Percentiles rank a stretch among this genome's conserved stretches.
These are phyloP conservation scores for Capillidium heterosporum DNA, from an alignment of 371 early-diverging fungal species.

Conservation along the genomic window DNA sequence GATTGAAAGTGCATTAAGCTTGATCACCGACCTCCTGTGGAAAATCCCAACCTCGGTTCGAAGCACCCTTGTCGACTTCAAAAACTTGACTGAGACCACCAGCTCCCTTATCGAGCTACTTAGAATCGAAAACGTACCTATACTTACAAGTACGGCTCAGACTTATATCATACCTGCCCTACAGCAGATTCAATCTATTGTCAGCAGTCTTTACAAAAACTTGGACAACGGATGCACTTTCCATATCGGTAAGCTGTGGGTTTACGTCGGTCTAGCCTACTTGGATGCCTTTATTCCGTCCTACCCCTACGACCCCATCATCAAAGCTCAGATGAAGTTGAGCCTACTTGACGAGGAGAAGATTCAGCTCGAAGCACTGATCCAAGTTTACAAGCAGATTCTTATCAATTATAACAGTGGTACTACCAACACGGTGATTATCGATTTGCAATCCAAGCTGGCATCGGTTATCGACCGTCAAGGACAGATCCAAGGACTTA, in stretches of 20 bases:
- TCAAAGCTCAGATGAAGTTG: slow-evolving; percentile 40
- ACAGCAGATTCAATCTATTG: too few species aligned
- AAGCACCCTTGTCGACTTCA: too few species aligned
- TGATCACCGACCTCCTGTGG: too few species aligned
- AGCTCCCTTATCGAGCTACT: too few species aligned
- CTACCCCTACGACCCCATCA: slow-evolving; percentile 59
- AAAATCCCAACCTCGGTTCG: too few species aligned
- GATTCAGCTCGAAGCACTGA: slow-evolving; percentile 18
- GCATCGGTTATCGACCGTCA: slow-evolving; percentile 5
- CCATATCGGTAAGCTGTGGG: slow-evolving; percentile 27
- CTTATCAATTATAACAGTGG: slow-evolving; percentile 38
- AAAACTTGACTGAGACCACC: too few species aligned
- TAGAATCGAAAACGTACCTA: too few species aligned
- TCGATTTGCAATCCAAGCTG: slow-evolving; percentile 17
- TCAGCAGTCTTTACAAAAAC: too few species aligned
- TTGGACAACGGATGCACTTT: too few species aligned
- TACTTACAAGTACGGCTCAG: too few species aligned
- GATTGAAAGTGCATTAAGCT: neutral
- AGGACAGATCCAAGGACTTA: slow-evolving; percentile 1
- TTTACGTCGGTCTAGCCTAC: slow-evolving; percentile 32
- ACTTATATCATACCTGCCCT: too few species aligned
- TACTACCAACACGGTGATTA: slow-evolving; percentile 21
- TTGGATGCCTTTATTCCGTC: slow-evolving; percentile 48
- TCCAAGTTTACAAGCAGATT: slow-evolving; percentile 30
- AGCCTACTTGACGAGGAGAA: slow-evolving; percentile 26